Conservation (phyloP, 164 flowering plant species). For the Saururus chinensis region DNA sequence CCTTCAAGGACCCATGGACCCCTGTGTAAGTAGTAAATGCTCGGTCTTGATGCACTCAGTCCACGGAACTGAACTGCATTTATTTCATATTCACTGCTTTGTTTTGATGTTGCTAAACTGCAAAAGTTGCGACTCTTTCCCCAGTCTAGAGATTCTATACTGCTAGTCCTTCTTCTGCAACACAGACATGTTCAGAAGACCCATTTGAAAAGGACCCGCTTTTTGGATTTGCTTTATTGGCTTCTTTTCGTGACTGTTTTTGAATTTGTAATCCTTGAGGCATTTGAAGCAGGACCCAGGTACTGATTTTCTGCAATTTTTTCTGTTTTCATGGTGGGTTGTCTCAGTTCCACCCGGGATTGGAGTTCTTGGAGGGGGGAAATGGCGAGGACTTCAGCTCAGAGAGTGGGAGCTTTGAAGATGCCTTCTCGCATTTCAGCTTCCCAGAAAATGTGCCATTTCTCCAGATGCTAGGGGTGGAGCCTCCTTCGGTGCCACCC, state of each 20-base stretch:
- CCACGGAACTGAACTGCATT: constrained; percentile 5
- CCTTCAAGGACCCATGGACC: constrained; percentile 47
- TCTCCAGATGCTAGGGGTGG: constrained; percentile 43
- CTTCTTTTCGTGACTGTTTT: not conserved
- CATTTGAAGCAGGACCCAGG: constrained; percentile 1
- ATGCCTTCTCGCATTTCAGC: constrained; percentile 9
- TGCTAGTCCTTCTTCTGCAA: constrained; percentile 2
- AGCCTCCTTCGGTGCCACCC: constrained; percentile 15
- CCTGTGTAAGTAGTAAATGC: constrained; percentile 30
- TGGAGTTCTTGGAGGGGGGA: constrained; percentile 18
- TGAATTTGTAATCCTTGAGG: constrained; percentile 1
- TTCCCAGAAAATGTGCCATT: constrained; percentile 44
- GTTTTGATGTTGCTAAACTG: not conserved
- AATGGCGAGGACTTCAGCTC: constrained; percentile 9
- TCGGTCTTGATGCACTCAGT: not conserved
- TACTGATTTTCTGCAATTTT: not conserved
- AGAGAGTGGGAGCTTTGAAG: constrained; percentile 13
- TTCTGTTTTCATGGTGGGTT: not conserved
- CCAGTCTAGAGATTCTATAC: too few species aligned
- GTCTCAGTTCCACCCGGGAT: constrained; percentile 31
- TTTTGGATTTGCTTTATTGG: not conserved
- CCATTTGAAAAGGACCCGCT: constrained; percentile 3
- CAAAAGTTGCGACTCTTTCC: too few species aligned
- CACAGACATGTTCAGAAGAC: not conserved
- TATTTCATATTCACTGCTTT: constrained; percentile 12